Conservation (phyloP, 2,329 filamentous ascomycete genomes). For the Neofusicoccum sp. region DNA sequence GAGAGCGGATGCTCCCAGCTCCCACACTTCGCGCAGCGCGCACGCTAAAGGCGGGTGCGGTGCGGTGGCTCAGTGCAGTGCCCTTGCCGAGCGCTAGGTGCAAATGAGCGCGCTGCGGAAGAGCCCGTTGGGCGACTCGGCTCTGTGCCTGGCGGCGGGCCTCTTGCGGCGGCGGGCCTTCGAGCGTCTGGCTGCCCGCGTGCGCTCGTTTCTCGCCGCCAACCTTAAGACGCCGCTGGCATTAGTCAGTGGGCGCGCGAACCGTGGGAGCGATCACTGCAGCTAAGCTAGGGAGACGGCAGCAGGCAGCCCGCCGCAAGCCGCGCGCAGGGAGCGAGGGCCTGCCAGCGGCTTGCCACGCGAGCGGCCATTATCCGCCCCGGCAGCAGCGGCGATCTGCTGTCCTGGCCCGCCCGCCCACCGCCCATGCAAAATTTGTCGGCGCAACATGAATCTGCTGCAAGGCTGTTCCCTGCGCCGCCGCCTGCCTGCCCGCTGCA, state of each 20-base stretch:
- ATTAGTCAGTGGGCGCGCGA: conserved; percentile 11
- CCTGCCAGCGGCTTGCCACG: conserved; percentile 9
- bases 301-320: neutral
- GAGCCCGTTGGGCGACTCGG: conserved; percentile 15
- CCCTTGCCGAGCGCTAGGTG: conserved; percentile 15
- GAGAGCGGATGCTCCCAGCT: conserved; percentile 16
- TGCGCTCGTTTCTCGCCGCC: conserved; percentile 14
- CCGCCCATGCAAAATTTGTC: conserved; percentile 14
- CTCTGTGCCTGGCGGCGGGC: conserved; percentile 13
- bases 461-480: conserved; percentile 8
- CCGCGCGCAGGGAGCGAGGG: conserved; percentile 1
- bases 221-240: conserved; percentile 8
- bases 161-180: neutral
- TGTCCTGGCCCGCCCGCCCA: neutral
- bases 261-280: conserved; percentile 13
- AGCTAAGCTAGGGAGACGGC: conserved; percentile 8
- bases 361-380: conserved; percentile 12
- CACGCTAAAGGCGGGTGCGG: conserved; percentile 14
- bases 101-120: conserved; percentile 11
- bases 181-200: conserved; percentile 11
- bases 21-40: neutral
- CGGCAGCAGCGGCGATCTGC: conserved; percentile 13
- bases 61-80: conserved; percentile 12
- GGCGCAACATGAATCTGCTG: conserved; percentile 6
- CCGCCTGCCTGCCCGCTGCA: conserved; percentile 4